Conservation (phyloP, 495 filamentous ascomycete genomes). For the Aspergillus baeticus region DNA sequence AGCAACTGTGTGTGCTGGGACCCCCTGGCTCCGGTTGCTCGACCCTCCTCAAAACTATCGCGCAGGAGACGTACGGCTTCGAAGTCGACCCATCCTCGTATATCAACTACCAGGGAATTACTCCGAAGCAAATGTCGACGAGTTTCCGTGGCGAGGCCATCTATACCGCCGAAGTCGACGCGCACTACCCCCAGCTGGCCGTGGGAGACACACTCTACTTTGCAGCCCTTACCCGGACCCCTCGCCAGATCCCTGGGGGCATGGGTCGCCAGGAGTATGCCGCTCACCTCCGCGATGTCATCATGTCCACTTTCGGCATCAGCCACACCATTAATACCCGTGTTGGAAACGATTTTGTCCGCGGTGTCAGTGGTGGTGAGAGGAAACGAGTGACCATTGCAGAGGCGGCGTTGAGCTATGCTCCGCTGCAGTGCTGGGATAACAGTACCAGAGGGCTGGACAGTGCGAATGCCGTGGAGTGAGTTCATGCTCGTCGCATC, state of each 20-base stretch:
- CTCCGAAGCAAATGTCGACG: conserved; percentile 60
- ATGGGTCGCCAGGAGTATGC: conserved; percentile 48
- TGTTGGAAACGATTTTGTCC: conserved; percentile 77
- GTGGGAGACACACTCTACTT: conserved; percentile 67
- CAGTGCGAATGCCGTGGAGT: conserved; percentile 69
- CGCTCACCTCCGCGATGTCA: conserved; percentile 53
- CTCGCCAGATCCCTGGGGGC: conserved; percentile 45
- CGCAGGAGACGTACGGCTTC: conserved; percentile 71
- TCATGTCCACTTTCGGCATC: conserved; percentile 63
- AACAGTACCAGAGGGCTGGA: conserved; percentile 86
- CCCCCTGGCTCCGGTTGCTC: conserved; percentile 69
- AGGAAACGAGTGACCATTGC: conserved; percentile 60
- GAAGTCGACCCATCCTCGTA: conserved; percentile 59
- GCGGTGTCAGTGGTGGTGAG: conserved; percentile 75
- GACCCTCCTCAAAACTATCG: conserved; percentile 71
- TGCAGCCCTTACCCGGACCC: conserved; percentile 53
- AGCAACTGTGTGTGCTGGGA: conserved; percentile 79
- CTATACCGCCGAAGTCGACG: conserved; percentile 65
- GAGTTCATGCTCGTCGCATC: conserved; percentile 31
- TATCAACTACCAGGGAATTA: conserved; percentile 71
- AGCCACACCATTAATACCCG: conserved; percentile 54
- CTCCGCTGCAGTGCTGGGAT: conserved; percentile 78
- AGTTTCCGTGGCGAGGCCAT: conserved; percentile 69
- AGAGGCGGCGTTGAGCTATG: conserved; percentile 67
- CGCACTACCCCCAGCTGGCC: conserved; percentile 65